Conservation (phyloP, 2,329 filamentous ascomycete species). For the Chaetomium olivaceum region DNA sequence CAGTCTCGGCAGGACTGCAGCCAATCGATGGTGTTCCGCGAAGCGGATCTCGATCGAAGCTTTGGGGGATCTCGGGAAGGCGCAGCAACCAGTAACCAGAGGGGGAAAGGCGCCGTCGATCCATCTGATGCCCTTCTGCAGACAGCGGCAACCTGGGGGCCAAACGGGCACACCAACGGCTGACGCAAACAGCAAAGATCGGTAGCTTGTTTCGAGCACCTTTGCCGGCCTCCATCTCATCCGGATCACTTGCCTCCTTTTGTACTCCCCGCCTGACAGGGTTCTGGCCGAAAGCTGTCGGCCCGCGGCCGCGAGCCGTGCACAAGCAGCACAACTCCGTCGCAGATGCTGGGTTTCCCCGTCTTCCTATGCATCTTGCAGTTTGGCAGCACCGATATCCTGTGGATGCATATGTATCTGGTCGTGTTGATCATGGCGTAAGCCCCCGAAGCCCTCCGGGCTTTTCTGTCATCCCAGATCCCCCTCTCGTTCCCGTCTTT, state of each 20-base stretch:
- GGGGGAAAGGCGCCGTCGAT: not conserved
- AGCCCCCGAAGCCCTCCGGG: not conserved
- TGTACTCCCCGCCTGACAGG: not conserved
- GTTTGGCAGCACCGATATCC: not conserved
- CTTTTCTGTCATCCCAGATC: not conserved
- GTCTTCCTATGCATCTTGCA: not conserved
- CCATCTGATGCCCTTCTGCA: not conserved
- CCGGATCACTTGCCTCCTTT: not conserved
- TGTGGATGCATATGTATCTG: not conserved
- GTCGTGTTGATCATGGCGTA: not conserved
- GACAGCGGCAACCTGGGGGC: not conserved
- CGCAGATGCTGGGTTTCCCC: not conserved
- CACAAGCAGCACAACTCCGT: not conserved
- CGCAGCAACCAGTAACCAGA: not conserved
- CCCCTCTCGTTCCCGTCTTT: not conserved
- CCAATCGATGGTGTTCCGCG: constrained; percentile 4
- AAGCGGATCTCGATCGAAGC: constrained; percentile 13
- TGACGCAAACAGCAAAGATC: constrained; percentile 2
- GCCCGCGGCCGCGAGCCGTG: not conserved
- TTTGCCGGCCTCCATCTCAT: not conserved
- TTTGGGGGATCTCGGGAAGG: constrained; percentile 17
- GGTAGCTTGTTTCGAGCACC: not conserved
- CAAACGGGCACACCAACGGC: constrained; percentile 3
- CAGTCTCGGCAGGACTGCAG: not conserved
- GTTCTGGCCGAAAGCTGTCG: constrained; percentile 3